Percentiles rank a stretch among this genome's conserved stretches.
Evolutionary conservation across 2,329 filamentous ascomycete species (phyloP).

Genomic region (Diaporthe citrichinensis): DNA sequence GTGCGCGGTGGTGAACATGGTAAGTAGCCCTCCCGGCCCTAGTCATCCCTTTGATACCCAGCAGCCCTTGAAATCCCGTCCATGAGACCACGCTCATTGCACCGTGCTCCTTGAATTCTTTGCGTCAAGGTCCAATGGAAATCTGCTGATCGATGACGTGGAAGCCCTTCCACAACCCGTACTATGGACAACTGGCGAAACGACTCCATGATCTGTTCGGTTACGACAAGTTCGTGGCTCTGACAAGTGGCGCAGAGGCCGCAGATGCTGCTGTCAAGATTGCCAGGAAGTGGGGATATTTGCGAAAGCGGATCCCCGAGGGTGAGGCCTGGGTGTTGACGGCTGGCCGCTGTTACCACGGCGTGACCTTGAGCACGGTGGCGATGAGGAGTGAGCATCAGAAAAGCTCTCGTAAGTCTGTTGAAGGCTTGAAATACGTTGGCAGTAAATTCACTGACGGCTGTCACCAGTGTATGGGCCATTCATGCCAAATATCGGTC

Average conservation of each 20-base stretch:
- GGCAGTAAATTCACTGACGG: neutral
- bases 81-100: neutral
- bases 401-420: slow-evolving; percentile 10
- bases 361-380: slow-evolving; percentile 23
- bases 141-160: neutral
- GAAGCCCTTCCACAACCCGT: slow-evolving; percentile 11
- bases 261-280: slow-evolving; percentile 30
- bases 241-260: slow-evolving; percentile 28
- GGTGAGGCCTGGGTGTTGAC: slow-evolving; percentile 18
- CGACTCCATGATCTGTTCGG: slow-evolving; percentile 23
- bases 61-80: too few relatives aligned
- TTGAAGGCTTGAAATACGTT: neutral
- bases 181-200: slow-evolving; percentile 21
- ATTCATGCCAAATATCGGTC: slow-evolving; percentile 10
- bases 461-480: neutral
- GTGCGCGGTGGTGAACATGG: slow-evolving; percentile 30
- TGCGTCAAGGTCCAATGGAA: neutral
- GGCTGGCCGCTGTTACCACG: slow-evolving; percentile 17
- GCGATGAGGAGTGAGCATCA: slow-evolving; percentile 22
- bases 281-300: slow-evolving; percentile 25
- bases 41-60: too few relatives aligned
- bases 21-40: neutral
- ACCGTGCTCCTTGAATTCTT: too few relatives aligned
- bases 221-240: slow-evolving; percentile 24
- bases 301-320: slow-evolving; percentile 13